phyloP scores from a whole-genome alignment of 441 rosid species.

The Melastoma candidum region DNA sequence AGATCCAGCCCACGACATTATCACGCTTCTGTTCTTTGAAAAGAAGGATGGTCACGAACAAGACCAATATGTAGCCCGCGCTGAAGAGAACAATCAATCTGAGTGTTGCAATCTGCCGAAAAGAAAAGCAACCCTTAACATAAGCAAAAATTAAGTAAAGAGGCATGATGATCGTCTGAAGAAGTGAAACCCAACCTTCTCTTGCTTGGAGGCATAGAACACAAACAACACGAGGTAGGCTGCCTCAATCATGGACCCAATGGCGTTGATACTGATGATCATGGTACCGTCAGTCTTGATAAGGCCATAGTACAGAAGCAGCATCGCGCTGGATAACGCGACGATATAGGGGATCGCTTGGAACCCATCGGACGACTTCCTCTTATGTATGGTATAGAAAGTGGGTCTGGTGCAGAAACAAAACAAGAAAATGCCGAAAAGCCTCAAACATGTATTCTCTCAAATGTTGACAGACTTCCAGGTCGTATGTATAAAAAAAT shows the following conservation, averaged over 20 bases:
- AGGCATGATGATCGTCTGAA: background rate
- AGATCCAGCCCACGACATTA: conserved; percentile 44
- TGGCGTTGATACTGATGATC: conserved; percentile 46
- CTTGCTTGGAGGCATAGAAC: conserved; percentile 38
- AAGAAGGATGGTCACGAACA: conserved; percentile 22
- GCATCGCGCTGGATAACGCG: conserved; percentile 45
- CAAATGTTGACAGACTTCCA: too few species aligned
- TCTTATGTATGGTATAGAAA: conserved; percentile 23
- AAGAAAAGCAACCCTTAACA: background rate
- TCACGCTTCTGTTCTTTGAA: conserved; percentile 24
- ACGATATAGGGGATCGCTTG: conserved; percentile 61
- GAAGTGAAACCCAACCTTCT: conserved; percentile 29
- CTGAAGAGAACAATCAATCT: conserved; percentile 38
- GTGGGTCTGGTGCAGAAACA: too few species aligned
- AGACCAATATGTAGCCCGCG: conserved; percentile 31
- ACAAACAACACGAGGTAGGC: conserved; percentile 40
- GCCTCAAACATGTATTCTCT: too few species aligned
- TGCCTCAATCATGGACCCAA: conserved; percentile 50
- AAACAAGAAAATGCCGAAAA: too few species aligned
- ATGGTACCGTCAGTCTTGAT: conserved; percentile 41
- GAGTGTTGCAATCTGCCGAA: conserved; percentile 30
- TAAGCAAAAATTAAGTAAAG: too few species aligned
- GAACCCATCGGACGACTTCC: conserved; percentile 56
- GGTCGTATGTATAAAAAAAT: too few species aligned
- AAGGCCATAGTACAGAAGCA: conserved; percentile 53